phyloP scores from a whole-genome alignment of 2,329 filamentous ascomycete species.

The Penicillium sp. region DNA sequence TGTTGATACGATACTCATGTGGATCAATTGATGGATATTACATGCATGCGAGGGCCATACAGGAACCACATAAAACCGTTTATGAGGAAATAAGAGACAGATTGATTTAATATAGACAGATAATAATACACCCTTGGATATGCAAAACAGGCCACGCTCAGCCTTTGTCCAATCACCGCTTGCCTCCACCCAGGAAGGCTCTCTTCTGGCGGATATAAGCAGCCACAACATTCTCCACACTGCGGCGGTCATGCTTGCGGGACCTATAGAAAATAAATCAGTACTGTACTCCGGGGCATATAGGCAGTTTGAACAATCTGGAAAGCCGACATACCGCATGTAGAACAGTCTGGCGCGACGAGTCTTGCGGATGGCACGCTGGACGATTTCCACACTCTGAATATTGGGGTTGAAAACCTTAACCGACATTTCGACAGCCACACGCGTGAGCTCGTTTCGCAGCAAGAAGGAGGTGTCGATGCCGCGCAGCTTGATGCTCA shows the following conservation, averaged over 20 bases:
- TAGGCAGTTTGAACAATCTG: background rate
- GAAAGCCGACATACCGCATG: conserved; percentile 64
- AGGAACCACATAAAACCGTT: background rate
- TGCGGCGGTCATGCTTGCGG: conserved; percentile 84
- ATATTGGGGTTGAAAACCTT: conserved; percentile 93
- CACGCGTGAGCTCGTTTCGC: conserved; percentile 80
- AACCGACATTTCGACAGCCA: conserved; percentile 96
- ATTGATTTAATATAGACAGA: conserved; percentile 26
- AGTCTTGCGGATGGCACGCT: conserved; percentile 80
- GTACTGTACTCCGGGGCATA: background rate
- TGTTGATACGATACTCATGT: background rate
- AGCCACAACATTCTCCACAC: conserved; percentile 77
- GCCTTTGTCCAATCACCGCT: conserved; percentile 22
- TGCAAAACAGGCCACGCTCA: conserved; percentile 14
- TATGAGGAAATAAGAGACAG: background rate
- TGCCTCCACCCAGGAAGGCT: conserved; percentile 43
- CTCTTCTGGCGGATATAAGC: conserved; percentile 64
- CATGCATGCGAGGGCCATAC: background rate
- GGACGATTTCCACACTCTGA: conserved; percentile 89
- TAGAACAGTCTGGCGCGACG: conserved; percentile 87
- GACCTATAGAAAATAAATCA: conserved; percentile 49
- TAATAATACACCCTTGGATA: conserved; percentile 37
- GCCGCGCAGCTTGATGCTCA: conserved; percentile 85
- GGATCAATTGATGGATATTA: background rate
- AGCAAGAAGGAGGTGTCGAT: conserved; percentile 87